Percentiles rank a stretch among this genome's conserved stretches.
Evolutionary conservation across 2,329 filamentous ascomycete genomes (phyloP).

Genomic region (Thyridium curvatum): DNA sequence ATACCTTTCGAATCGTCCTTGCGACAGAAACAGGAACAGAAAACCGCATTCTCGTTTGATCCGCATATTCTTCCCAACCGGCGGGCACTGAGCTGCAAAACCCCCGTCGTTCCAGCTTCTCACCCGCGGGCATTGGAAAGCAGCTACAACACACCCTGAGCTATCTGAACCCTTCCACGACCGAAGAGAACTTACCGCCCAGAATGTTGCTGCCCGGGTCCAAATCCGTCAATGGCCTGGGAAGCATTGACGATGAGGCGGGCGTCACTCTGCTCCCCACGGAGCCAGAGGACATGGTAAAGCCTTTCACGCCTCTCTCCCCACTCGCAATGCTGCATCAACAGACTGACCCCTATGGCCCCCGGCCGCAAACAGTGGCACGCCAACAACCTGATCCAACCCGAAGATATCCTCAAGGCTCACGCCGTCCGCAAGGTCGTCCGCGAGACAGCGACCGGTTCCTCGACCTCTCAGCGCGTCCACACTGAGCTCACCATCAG

Average conservation of each 20-base stretch:
- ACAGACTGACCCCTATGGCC: background rate
- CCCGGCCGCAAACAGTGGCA: slow-evolving; percentile 35
- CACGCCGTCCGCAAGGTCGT: slow-evolving; percentile 51
- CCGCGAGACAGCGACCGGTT: slow-evolving; percentile 37
- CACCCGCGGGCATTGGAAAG: too few species aligned
- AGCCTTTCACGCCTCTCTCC: background rate
- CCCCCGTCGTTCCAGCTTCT: too few species aligned
- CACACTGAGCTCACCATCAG: slow-evolving; percentile 51
- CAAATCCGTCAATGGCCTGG: slow-evolving; percentile 27
- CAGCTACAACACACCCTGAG: too few species aligned
- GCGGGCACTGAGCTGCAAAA: too few species aligned
- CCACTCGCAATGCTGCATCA: too few species aligned
- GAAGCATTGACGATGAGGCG: slow-evolving; percentile 28
- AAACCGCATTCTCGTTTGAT: too few species aligned
- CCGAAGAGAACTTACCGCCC: too few species aligned
- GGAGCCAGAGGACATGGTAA: slow-evolving; percentile 39
- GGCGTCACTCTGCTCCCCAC: slow-evolving; percentile 31
- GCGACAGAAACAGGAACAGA: too few species aligned
- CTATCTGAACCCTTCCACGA: too few species aligned
- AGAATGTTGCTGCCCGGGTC: slow-evolving; percentile 31
- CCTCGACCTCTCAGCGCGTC: slow-evolving; percentile 42
- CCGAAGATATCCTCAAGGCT: slow-evolving; percentile 46
- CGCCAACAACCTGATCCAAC: slow-evolving; percentile 53
- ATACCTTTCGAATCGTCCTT: too few species aligned
- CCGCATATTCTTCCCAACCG: too few species aligned